Percentiles rank a stretch among this genome's conserved stretches.
Conservation (phyloP, 805 yeast species). For the Starmerella kuoi region DNA sequence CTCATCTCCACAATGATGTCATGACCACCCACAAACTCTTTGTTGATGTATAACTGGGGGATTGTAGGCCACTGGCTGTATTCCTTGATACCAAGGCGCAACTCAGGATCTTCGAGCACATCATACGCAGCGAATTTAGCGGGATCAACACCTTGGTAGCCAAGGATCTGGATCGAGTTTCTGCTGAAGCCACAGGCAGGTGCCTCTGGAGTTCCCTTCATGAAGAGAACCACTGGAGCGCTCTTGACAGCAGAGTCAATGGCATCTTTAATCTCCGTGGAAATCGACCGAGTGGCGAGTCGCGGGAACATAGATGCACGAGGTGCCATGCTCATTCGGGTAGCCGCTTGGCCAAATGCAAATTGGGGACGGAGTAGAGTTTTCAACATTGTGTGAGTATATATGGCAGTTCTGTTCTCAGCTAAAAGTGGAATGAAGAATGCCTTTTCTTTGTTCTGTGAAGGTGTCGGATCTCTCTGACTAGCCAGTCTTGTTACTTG, state of each 20-base stretch:
- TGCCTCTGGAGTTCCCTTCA: constrained; percentile 97
- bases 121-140: constrained; percentile 92
- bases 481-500: no score
- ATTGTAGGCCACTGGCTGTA: constrained; percentile 97
- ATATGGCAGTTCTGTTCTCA: no score
- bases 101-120: constrained; percentile 86
- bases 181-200: constrained; percentile 97
- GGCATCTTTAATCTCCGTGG: constrained; percentile 70
- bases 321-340: not conserved
- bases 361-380: constrained; percentile 11
- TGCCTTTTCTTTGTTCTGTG: no score
- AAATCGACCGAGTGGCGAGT: constrained; percentile 37
- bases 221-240: constrained; percentile 90
- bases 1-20: constrained; percentile 91
- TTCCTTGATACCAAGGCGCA: constrained; percentile 92
- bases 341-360: not conserved
- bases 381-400: constrained; percentile 11
- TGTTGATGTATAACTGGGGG: constrained; percentile 80
- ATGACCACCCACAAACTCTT: constrained; percentile 95
- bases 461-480: no score
- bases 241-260: constrained; percentile 75
- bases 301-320: not conserved
- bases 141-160: constrained; percentile 96
- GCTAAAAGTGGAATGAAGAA: no score
- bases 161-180: constrained; percentile 83